A percentile compares a stretch with the other conserved stretches of the same genome.
These are phyloP conservation scores for Tuber umbilicatum DNA, from an alignment of 495 filamentous ascomycete species.

Conservation along the genomic window DNA sequence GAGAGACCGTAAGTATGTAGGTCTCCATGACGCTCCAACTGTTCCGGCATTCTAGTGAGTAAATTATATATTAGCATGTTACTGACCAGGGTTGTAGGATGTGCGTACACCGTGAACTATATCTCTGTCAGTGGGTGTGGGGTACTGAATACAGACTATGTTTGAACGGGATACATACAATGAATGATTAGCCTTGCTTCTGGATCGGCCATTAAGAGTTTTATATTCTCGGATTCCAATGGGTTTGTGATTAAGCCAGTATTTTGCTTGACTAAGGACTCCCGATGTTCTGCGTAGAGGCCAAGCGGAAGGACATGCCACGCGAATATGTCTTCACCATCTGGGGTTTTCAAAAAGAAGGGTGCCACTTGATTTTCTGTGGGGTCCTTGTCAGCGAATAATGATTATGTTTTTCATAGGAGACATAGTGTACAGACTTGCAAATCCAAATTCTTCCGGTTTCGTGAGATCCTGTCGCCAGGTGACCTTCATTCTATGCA, in stretches of 20 bases:
- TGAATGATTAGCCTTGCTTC: conserved; percentile 54
- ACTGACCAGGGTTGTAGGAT: conserved; percentile 5
- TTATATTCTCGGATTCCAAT: conserved; percentile 48
- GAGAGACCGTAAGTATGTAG: conserved; percentile 50
- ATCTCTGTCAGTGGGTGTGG: conserved; percentile 7
- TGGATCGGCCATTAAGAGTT: conserved; percentile 52
- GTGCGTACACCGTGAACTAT: conserved; percentile 16
- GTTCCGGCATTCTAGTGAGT: conserved; percentile 50
- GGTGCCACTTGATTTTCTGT: conserved; percentile 54
- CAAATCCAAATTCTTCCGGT: conserved; percentile 64
- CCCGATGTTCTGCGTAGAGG: conserved; percentile 50
- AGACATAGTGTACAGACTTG: conserved; percentile 48
- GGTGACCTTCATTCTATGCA: conserved; percentile 54
- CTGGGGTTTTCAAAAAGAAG: conserved; percentile 52
- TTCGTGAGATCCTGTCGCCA: conserved; percentile 55
- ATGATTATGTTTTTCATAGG: background rate
- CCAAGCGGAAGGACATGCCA: conserved; percentile 59
- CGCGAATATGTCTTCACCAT: conserved; percentile 55
- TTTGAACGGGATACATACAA: conserved; percentile 45
- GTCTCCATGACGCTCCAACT: conserved; percentile 50
- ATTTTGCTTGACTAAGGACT: conserved; percentile 46
- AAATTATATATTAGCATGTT: conserved; percentile 11
- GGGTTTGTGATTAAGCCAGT: conserved; percentile 46
- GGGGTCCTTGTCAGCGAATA: conserved; percentile 3
- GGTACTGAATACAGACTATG: background rate